Conservation (phyloP, 2,329 filamentous ascomycete genomes). For the Myriangium duriaei region DNA sequence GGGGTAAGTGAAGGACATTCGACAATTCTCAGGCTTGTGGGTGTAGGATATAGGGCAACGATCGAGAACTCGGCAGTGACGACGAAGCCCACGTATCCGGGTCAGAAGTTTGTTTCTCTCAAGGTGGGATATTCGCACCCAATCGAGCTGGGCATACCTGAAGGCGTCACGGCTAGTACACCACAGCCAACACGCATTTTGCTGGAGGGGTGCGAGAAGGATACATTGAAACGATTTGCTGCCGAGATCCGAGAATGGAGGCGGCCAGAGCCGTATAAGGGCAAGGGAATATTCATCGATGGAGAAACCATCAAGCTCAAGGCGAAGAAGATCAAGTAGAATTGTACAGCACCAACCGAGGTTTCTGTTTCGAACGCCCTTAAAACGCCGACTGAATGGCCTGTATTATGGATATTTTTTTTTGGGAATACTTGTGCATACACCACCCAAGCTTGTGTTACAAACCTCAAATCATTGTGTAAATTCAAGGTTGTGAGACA, state of each 20-base stretch:
- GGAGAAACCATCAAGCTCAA: slow-evolving; percentile 96
- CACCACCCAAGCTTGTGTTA: no score
- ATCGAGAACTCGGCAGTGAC: slow-evolving; percentile 66
- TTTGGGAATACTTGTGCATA: no score
- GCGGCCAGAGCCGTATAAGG: slow-evolving; percentile 93
- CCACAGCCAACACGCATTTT: slow-evolving; percentile 86
- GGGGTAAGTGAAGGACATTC: slow-evolving; percentile 95
- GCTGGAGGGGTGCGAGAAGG: slow-evolving; percentile 75
- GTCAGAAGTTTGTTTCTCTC: slow-evolving; percentile 78
- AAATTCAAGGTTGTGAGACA: no score
- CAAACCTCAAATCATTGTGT: no score
- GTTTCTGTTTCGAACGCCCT: no score
- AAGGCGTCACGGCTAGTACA: slow-evolving; percentile 72
- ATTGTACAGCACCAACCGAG: no score
- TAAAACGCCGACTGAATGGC: no score
- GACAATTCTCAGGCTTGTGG: slow-evolving; percentile 81
- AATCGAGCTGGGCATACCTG: slow-evolving; percentile 74
- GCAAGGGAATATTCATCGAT: slow-evolving; percentile 97
- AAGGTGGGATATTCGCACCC: slow-evolving; percentile 97
- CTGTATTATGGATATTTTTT: no score
- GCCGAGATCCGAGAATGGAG: slow-evolving; percentile 82
- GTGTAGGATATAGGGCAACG: slow-evolving; percentile 86
- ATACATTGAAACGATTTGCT: slow-evolving; percentile 81
- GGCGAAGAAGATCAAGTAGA: slow-evolving; percentile 60
- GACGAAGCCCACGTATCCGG: slow-evolving; percentile 54